Base-by-base conservation (phyloP, 768 basidiomycete species). In the Cystobasidium tubakii region DNA sequence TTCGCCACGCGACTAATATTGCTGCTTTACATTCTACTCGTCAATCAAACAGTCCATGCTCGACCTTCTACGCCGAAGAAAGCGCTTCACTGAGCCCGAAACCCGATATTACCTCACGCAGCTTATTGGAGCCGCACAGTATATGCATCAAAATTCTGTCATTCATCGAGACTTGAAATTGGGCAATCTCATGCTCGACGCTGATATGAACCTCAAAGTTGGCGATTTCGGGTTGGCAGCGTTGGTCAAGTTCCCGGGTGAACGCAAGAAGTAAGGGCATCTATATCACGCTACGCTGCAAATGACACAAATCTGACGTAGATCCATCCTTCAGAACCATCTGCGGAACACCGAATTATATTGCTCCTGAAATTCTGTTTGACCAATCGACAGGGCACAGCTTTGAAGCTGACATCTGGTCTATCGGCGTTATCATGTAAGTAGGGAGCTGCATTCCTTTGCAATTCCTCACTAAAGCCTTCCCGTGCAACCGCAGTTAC, bases 341-440 rank as follows among this genome's bases (percentile, higher is more conserved):
- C 60, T 97, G 96, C 77, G 95, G 95, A 0, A 99, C 95, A 0
- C 96, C 95, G 1, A 98, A 99, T 80, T 98, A 99, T 80, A 97
- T 99, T 76, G 95, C 96, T 0, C 96, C 96, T 0, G 95, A 98
- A 80, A 93, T 98, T 27, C 83, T 99, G 77, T 96, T 95, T 80
- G 93, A 97, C 80, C 92, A 90, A 29, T 91, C 88, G 21, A 94
- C 92, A 76, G 94, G 95, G 0, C 95, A 99, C 82, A 93, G 91
- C 80, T 99, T 96, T 77, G 96, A 99, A 83, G 95, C 97, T 33
- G 95, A 99, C 80, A 90, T 92, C 10, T 99, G 95, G 95, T 92
- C 91, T 1, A 89, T 95, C 62, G 95, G 95, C 17, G 95, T 99
- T 67, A 97, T 98, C 74, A 83, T 98, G 76, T 85, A 70, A 76